A percentile compares a stretch with the other conserved stretches of the same genome.
phyloP scores from a whole-genome alignment of 768 basidiomycete species.

The Boletus barrowsii region DNA sequence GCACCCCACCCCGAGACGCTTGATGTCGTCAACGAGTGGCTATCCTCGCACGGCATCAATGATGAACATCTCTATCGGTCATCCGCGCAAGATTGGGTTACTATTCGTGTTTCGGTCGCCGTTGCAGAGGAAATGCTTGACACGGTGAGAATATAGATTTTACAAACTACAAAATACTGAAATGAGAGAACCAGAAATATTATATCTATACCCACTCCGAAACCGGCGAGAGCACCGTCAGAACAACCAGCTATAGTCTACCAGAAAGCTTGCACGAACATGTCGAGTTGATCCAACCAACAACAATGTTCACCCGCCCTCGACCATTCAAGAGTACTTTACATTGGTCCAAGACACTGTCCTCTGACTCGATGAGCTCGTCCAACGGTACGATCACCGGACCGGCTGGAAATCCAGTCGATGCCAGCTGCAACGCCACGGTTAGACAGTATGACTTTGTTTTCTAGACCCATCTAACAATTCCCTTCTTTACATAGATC shows the following conservation, averaged over 20 bases:
- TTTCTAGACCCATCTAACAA: not conserved
- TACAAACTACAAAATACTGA: not conserved
- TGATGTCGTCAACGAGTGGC: slow-evolving; percentile 57
- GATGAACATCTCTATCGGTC: slow-evolving; percentile 51
- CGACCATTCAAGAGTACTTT: slow-evolving; percentile 43
- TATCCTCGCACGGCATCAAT: slow-evolving; percentile 50
- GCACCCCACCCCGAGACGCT: slow-evolving; percentile 55
- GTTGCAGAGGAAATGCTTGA: slow-evolving; percentile 67
- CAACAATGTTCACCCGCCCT: slow-evolving; percentile 59
- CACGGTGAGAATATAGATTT: slow-evolving; percentile 42
- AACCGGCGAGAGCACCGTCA: slow-evolving; percentile 54
- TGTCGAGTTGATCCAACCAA: slow-evolving; percentile 68
- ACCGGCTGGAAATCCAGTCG: slow-evolving; percentile 38
- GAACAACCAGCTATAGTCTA: slow-evolving; percentile 69
- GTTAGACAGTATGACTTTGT: slow-evolving; percentile 1
- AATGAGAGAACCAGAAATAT: slow-evolving; percentile 46
- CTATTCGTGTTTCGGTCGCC: slow-evolving; percentile 52
- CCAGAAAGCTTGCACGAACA: slow-evolving; percentile 57
- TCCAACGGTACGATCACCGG: slow-evolving; percentile 19
- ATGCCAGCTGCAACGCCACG: slow-evolving; percentile 45
- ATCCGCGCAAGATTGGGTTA: slow-evolving; percentile 69
- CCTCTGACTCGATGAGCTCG: not conserved
- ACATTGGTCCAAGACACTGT: slow-evolving; percentile 25
- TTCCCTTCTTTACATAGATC: slow-evolving; percentile 26
- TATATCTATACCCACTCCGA: slow-evolving; percentile 55